These are phyloP conservation scores for Chamaecrista fasciculata DNA, from an alignment of 306 rosid genomes.

Conservation along the genomic window DNA sequence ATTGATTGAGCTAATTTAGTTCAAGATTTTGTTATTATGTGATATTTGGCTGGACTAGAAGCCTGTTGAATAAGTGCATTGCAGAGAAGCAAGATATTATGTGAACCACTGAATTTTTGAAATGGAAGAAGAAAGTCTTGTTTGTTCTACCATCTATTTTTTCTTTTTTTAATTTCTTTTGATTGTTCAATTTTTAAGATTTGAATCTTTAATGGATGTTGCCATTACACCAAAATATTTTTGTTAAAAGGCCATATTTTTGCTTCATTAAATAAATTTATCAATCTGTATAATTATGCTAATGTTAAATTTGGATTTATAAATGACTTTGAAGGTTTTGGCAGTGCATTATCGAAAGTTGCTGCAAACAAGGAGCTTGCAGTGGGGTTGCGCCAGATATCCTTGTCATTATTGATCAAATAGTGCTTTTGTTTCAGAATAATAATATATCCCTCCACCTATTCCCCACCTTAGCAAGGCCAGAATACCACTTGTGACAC, in stretches of 20 bases:
- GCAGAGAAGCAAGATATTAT: neutral
- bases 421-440: conserved; percentile 16
- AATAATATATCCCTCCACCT: neutral
- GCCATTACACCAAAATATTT: neutral
- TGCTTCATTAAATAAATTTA: neutral
- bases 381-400: conserved; percentile 89
- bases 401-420: conserved; percentile 42
- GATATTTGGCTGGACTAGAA: neutral
- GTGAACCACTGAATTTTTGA: neutral
- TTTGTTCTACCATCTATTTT: neutral
- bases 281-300: neutral
- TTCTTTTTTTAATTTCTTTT: neutral
- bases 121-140: neutral
- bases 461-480: neutral
- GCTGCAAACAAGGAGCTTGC: conserved; percentile 75
- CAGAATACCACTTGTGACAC: neutral
- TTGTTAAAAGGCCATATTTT: neutral
- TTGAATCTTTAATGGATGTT: neutral
- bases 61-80: neutral
- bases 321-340: conserved; percentile 66
- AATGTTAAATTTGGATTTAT: conserved; percentile 28
- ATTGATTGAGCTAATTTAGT: neutral
- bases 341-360: conserved; percentile 82
- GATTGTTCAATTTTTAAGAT: neutral
- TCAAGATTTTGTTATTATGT: neutral